These are phyloP conservation scores for Pyrus hybrid DNA, from an alignment of 331 rosid genomes.

Conservation along the genomic window DNA sequence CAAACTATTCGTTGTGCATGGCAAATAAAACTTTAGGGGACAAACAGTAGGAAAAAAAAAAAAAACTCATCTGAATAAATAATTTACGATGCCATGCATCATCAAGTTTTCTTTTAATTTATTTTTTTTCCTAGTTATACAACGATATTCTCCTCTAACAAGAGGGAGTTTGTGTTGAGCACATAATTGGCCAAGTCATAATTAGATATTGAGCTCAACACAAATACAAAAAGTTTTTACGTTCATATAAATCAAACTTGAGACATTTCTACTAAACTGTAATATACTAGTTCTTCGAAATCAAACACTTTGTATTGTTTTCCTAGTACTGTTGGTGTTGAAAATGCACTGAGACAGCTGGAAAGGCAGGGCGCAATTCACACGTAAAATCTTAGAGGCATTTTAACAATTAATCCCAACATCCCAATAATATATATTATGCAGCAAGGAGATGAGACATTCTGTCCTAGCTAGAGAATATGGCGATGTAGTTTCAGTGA, in stretches of 20 bases:
- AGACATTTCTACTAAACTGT: too few species aligned
- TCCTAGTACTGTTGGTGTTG: neutral
- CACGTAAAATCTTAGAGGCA: conserved; percentile 2
- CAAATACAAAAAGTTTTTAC: too few species aligned
- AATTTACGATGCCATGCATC: neutral
- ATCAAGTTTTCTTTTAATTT: too few species aligned
- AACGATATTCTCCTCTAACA: too few species aligned
- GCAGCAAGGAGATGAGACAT: neutral
- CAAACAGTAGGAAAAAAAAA: neutral
- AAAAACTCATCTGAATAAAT: neutral
- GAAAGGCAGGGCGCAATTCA: neutral
- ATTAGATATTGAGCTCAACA: too few species aligned
- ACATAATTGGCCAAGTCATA: too few species aligned
- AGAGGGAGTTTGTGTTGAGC: too few species aligned
- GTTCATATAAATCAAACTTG: too few species aligned
- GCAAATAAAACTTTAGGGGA: neutral
- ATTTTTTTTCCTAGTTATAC: too few species aligned
- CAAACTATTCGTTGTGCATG: neutral
- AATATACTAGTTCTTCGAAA: neutral
- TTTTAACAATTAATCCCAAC: neutral
- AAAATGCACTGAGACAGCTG: neutral
- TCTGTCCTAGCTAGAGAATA: conserved; percentile 1
- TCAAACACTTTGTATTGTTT: neutral
- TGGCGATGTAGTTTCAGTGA: neutral
- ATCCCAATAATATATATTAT: neutral